Evolutionary conservation across 352 stramenopile species (phyloP), one percentile per base, ranked within the genome.

Genomic region (Elongisporangium undulatum): DNA sequence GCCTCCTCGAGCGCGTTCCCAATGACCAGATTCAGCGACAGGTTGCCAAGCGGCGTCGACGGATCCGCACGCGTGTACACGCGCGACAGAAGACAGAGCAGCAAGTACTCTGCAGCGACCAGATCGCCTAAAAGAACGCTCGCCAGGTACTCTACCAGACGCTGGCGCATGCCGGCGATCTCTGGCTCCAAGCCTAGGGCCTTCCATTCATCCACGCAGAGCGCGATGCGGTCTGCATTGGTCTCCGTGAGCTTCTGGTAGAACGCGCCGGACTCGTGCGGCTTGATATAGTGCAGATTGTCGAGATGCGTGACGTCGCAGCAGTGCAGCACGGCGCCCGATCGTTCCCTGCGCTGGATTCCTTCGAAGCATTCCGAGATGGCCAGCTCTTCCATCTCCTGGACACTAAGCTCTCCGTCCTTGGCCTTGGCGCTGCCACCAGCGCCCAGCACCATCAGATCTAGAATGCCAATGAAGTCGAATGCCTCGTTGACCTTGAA

Each of bases 401-500:
- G 60, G 1, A 58, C 58, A 2, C 66, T 68, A 8, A 72, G 61
- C 20, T 64, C 51, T n/a, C 21, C 63, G 51, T 71, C 62, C 22
- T 65, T 62, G 19, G 29, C 66, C 39, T 73, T 66, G 20, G 49
- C 1, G 12, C 12, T 16, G 34, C 34, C 48, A 1, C 62, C 50
- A 2, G 75, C 55, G 2, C 67, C 70, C 0, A 78, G 50, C 2
- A 90, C 75, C 52, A 85, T 71, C 17, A 92, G 57, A 56, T 94
- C 85, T 23, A 92, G 66, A 17, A 90, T 74, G 13, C 82, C 85
- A 3, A 89, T 66, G 59, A 94, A 94, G 56, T 94, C 85, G 26
- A 92, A 94, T 16, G 82, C 72, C 55, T 91, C 80, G 68, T 94
- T 94, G 51, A 94, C 82, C 58, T 85, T 90, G 59, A 91, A 94